Conservation (phyloP, 257 asterid species). For the Lycium ferocissimum region DNA sequence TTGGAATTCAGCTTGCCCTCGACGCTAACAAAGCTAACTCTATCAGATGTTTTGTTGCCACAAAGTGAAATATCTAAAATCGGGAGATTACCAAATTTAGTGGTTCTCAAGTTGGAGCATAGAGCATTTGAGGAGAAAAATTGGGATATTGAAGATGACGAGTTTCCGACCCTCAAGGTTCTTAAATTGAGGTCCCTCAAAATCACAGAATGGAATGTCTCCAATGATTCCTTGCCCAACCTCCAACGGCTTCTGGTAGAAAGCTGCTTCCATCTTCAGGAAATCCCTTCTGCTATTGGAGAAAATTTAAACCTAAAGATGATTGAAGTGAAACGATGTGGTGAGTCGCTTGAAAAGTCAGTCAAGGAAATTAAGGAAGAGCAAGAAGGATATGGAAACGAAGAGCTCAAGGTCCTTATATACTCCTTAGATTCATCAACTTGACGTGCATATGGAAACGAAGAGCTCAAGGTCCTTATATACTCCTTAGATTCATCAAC, state of each 20-base stretch:
- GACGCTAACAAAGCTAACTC: conserved; percentile 27
- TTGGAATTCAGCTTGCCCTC: conserved; percentile 22
- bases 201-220: background rate
- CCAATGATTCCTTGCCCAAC: background rate
- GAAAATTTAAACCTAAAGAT: conserved; percentile 25
- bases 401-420: background rate
- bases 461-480: background rate
- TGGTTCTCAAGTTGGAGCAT: conserved; percentile 24
- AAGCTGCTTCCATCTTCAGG: background rate
- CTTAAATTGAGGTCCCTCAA: background rate
- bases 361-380: background rate
- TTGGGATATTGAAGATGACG: conserved; percentile 28
- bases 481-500: background rate
- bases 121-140: background rate
- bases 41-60: conserved; percentile 21
- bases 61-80: conserved; percentile 8
- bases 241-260: background rate
- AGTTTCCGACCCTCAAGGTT: conserved; percentile 1
- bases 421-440: background rate
- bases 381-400: background rate
- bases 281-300: conserved; percentile 26
- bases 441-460: background rate
- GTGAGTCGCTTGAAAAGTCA: conserved; percentile 13
- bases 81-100: background rate
- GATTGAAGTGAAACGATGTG: conserved; percentile 32